phyloP scores from a whole-genome alignment of 306 rosid species.

The Quercus suber region DNA sequence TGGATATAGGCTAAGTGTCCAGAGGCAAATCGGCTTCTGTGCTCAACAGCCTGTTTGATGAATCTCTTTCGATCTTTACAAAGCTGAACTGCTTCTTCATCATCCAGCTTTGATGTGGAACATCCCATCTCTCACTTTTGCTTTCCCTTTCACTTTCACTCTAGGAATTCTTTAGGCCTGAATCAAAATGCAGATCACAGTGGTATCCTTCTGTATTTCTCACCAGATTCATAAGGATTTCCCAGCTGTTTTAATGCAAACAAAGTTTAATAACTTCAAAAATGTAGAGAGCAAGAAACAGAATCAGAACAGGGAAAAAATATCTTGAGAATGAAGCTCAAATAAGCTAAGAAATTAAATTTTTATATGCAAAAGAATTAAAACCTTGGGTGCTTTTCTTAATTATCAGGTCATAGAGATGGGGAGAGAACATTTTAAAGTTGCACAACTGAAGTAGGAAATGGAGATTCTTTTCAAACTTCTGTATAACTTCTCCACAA shows the following conservation, averaged over 20 bases:
- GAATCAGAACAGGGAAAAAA: conserved; percentile 7
- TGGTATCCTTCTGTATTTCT: conserved; percentile 34
- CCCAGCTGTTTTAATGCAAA: conserved; percentile 25
- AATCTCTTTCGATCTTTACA: conserved; percentile 80
- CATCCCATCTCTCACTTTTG: conserved; percentile 77
- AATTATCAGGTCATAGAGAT: conserved; percentile 41
- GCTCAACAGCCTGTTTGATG: conserved; percentile 87
- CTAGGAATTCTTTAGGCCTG: conserved; percentile 56
- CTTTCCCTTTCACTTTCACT: conserved; percentile 14
- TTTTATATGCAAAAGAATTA: background rate
- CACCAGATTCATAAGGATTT: conserved; percentile 61
- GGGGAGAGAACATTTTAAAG: conserved; percentile 14
- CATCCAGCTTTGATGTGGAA: conserved; percentile 78
- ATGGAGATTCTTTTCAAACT: conserved; percentile 42
- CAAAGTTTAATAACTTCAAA: conserved; percentile 16
- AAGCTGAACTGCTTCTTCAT: conserved; percentile 84
- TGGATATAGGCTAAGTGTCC: conserved; percentile 75
- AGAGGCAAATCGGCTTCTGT: conserved; percentile 61
- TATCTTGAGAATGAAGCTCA: background rate
- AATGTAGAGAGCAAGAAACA: background rate
- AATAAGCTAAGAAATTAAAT: background rate
- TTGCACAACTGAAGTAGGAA: conserved; percentile 30
- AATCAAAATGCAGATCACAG: conserved; percentile 52
- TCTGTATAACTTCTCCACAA: conserved; percentile 18
- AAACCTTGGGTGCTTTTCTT: conserved; percentile 64